Conservation (phyloP, 495 filamentous ascomycete species). For the Astrothelium macrocarpum region DNA sequence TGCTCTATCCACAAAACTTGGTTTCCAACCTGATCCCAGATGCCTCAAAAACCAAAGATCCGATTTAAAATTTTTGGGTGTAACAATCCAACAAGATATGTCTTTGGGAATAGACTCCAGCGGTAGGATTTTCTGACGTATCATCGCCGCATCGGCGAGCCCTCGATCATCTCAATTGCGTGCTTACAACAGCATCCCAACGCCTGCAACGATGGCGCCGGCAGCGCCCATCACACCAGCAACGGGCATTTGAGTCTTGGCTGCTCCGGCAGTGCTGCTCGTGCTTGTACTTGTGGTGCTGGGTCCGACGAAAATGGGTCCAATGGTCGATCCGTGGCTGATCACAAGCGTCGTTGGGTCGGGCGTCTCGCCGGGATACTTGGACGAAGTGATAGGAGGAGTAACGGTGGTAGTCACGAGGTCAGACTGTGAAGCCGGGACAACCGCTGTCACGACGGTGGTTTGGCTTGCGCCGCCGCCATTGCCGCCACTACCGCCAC, state of each 20-base stretch:
- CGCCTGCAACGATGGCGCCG: background rate
- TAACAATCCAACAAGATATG: background rate
- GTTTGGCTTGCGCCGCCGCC: background rate
- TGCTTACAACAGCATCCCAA: background rate
- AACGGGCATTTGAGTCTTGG: background rate
- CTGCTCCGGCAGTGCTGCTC: background rate
- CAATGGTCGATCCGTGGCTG: background rate
- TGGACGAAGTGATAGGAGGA: background rate
- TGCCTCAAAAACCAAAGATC: background rate
- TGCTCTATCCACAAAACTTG: background rate
- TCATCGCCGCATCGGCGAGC: background rate
- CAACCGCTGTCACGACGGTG: background rate
- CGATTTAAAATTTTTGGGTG: background rate
- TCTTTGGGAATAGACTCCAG: background rate
- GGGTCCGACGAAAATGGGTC: background rate
- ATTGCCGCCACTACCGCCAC: background rate
- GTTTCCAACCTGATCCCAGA: background rate
- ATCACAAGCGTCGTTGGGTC: background rate
- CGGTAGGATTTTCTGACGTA: background rate
- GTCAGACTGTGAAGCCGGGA: background rate
- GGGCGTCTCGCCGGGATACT: background rate
- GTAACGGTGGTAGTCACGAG: background rate
- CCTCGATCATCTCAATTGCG: background rate
- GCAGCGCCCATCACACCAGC: background rate
- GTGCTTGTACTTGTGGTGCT: background rate